A percentile compares a stretch with the other conserved stretches of the same genome.
Evolutionary conservation across 768 basidiomycete species (phyloP).

Genomic region (Crassisporium funariophilum): DNA sequence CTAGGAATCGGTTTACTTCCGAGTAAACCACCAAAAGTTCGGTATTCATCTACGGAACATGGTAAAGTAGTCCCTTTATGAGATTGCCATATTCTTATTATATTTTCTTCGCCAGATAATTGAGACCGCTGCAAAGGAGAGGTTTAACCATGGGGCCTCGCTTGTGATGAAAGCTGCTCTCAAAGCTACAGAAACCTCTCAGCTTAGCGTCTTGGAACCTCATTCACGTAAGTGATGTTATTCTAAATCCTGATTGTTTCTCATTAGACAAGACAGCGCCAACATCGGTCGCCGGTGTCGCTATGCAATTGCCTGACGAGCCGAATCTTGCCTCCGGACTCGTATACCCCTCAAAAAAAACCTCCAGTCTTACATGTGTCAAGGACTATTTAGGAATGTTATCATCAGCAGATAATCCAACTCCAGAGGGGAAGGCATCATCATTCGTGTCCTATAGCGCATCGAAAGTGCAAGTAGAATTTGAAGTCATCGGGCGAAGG

Average conservation of each 20-base stretch:
- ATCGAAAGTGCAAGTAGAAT: conserved; percentile 81
- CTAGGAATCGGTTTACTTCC: conserved; percentile 75
- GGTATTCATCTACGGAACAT: conserved; percentile 85
- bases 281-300: conserved; percentile 64
- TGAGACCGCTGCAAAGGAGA: conserved; percentile 71
- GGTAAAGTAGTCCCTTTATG: conserved; percentile 37
- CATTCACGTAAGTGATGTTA: conserved; percentile 53
- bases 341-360: conserved; percentile 54
- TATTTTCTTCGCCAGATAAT: conserved; percentile 61
- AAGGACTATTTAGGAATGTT: conserved; percentile 85
- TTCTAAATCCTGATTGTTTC: background rate
- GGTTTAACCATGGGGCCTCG: conserved; percentile 78
- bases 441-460: conserved; percentile 73
- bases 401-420: conserved; percentile 82
- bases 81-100: conserved; percentile 6
- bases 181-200: conserved; percentile 66
- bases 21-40: conserved; percentile 89
- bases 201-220: conserved; percentile 59
- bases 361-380: conserved; percentile 58
- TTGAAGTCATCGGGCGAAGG: conserved; percentile 67
- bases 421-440: conserved; percentile 62
- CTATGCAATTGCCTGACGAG: conserved; percentile 64
- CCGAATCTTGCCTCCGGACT: conserved; percentile 66
- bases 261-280: conserved; percentile 47
- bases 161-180: conserved; percentile 71